Evolutionary conservation across 192 early-diverging fungal species (phyloP).

Genomic region (Backusella sp.): DNA sequence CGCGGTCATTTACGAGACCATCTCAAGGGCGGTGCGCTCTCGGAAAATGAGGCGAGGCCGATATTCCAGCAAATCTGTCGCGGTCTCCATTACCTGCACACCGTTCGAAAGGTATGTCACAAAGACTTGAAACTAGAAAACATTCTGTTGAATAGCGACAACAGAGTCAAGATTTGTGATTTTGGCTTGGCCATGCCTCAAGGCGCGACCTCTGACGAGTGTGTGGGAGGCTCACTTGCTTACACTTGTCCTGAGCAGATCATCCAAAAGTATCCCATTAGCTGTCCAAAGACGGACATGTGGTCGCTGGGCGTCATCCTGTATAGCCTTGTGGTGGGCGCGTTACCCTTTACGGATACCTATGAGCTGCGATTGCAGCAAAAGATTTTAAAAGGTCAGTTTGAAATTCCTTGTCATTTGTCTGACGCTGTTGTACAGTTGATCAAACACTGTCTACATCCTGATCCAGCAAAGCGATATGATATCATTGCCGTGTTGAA

Average conservation of each 20-base stretch:
- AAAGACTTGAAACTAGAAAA: conserved; percentile 96
- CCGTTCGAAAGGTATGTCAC: conserved; percentile 61
- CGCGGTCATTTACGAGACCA: conserved; percentile 63
- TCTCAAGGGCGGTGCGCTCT: conserved; percentile 41
- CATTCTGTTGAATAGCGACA: conserved; percentile 65
- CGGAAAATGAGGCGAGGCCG: conserved; percentile 49
- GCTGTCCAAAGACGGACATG: conserved; percentile 61
- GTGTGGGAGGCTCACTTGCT: conserved; percentile 64
- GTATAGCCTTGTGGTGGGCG: conserved; percentile 64
- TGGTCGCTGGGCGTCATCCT: conserved; percentile 79
- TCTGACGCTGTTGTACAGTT: conserved; percentile 39
- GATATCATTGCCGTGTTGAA: conserved; percentile 43
- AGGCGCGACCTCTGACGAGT: neutral
- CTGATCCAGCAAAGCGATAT: conserved; percentile 43
- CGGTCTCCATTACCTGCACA: conserved; percentile 80
- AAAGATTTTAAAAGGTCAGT: conserved; percentile 67
- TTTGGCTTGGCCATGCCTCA: conserved; percentile 75
- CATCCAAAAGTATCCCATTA: conserved; percentile 33
- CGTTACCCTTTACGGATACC: conserved; percentile 73
- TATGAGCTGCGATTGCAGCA: conserved; percentile 69
- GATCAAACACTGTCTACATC: conserved; percentile 43
- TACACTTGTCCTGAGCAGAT: conserved; percentile 75
- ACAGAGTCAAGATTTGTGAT: conserved; percentile 79
- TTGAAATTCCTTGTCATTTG: conserved; percentile 37
- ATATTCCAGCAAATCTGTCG: conserved; percentile 75